Conservation (phyloP, 495 filamentous ascomycete species). For the Peziza echinospora region DNA sequence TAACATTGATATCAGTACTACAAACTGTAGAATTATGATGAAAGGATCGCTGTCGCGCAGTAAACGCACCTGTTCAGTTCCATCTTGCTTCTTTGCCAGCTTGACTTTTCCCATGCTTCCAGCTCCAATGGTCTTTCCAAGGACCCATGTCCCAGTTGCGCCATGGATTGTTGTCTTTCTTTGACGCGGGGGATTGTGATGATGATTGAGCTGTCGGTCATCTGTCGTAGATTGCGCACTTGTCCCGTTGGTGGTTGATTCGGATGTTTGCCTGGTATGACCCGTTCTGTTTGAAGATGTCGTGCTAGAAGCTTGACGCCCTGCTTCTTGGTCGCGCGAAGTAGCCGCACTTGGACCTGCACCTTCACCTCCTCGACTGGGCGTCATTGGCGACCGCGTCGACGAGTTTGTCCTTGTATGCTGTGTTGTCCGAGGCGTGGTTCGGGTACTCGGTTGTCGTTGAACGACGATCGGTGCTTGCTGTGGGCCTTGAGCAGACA, state of each 20-base stretch:
- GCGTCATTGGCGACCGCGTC: constrained; percentile 1
- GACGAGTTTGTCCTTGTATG: neutral
- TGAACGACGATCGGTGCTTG: constrained; percentile 18
- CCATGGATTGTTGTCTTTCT: constrained; percentile 19
- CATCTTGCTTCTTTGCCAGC: constrained; percentile 58
- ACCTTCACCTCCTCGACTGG: constrained; percentile 7
- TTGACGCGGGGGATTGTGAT: constrained; percentile 7
- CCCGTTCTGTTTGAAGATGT: constrained; percentile 8
- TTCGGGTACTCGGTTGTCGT: constrained; percentile 19
- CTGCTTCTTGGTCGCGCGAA: constrained; percentile 14
- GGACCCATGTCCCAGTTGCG: constrained; percentile 40
- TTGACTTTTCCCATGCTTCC: constrained; percentile 97
- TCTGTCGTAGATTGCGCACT: constrained; percentile 4
- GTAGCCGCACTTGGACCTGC: constrained; percentile 4
- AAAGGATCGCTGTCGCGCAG: neutral
- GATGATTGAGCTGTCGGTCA: constrained; percentile 9
- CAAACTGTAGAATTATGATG: constrained; percentile 1
- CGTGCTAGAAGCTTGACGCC: constrained; percentile 4
- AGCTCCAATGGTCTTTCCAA: constrained; percentile 93
- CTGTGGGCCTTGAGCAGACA: constrained; percentile 8
- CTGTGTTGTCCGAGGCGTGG: constrained; percentile 10
- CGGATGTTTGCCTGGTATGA: constrained; percentile 16
- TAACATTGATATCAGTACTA: too few species aligned
- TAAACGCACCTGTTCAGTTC: constrained; percentile 50
- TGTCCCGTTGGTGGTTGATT: constrained; percentile 4